Evolutionary conservation across 208 protist species (phyloP), one percentile per base, ranked within the genome.

Genomic region (Ichthyophonus hoferi): DNA sequence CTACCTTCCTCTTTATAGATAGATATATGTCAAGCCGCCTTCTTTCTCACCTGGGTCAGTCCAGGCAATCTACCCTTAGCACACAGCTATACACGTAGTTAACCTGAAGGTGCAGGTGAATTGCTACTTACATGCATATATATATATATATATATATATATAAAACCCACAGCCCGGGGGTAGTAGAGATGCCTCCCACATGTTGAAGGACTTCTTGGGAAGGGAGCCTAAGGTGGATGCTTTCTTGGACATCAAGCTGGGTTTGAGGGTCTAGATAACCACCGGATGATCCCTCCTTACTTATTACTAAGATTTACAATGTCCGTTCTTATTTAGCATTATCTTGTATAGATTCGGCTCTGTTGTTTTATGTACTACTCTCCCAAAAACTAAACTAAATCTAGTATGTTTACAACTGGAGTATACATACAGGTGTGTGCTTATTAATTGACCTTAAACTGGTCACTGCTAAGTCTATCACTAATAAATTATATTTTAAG

Each of bases 161-260:
- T 24, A 67, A 7, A 67, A 67, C 50, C 7, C 50, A 12, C 38
- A 84, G 42, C 89, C 84, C 37, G 93, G 93, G 33, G 91, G 93
- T 14, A 89, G 67, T 0, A 40, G 79, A 1, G 93, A 94, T 81
- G 89, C 82, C 37, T 42, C 33, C 1, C 86, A 90, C 3, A 88
- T 88, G 12, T 76, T 94, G 34, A 42, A 50, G 14, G 67, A 90
- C 17, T 94, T 94, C 67, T 87, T 94, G 39, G 93, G 93, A 1
- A 1, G 93, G 38, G 90, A 93, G 35, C 93, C 93, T 14, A 85
- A 42, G 40, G 41, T 85, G 34, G 90, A 90, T 3, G 91, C 93
- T 42, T 94, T 94, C 83, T 79, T 94, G 3, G 39, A 76, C 14
- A 79, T 7, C 34, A 87, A 87, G 40, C 50, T 67, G 76, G 87